A percentile compares a stretch with the other conserved stretches of the same genome.
Evolutionary conservation across 257 asterid genomes (phyloP).

Genomic region (Solanum peruvianum): DNA sequence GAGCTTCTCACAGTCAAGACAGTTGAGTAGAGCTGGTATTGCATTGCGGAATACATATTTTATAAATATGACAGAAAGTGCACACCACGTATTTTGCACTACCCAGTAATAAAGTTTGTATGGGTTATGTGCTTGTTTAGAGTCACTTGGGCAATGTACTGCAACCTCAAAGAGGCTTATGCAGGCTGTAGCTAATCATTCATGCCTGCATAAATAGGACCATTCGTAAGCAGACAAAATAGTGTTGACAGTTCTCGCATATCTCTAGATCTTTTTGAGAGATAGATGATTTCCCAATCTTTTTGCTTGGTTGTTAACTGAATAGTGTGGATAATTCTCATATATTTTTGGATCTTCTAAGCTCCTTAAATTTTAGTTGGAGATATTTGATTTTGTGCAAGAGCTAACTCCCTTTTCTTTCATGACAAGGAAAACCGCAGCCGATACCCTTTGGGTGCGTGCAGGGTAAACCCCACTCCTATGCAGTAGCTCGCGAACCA

Average conservation of each 20-base stretch:
- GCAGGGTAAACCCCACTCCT: no score
- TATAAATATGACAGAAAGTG: not conserved
- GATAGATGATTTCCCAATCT: not conserved
- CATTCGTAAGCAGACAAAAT: not conserved
- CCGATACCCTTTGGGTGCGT: no score
- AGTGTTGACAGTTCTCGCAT: not conserved
- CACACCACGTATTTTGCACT: not conserved
- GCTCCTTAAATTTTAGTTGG: not conserved
- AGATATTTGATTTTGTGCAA: not conserved
- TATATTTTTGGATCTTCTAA: not conserved
- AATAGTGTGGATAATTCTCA: not conserved
- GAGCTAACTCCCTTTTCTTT: not conserved
- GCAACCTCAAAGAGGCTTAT: not conserved
- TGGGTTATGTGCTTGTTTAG: not conserved
- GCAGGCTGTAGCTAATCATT: not conserved
- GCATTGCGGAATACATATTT: not conserved
- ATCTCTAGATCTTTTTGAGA: not conserved
- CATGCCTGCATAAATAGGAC: not conserved
- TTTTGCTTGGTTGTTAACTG: not conserved
- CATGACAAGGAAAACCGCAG: no score
- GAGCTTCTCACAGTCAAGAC: not conserved
- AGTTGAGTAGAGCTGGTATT: not conserved
- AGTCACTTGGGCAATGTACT: not conserved
- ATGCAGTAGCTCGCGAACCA: no score
- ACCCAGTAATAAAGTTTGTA: not conserved